Evolutionary conservation across 148 eudicot genomes (phyloP), one percentile per base, ranked within the genome.

Genomic region (Salicornia ramosissima): DNA sequence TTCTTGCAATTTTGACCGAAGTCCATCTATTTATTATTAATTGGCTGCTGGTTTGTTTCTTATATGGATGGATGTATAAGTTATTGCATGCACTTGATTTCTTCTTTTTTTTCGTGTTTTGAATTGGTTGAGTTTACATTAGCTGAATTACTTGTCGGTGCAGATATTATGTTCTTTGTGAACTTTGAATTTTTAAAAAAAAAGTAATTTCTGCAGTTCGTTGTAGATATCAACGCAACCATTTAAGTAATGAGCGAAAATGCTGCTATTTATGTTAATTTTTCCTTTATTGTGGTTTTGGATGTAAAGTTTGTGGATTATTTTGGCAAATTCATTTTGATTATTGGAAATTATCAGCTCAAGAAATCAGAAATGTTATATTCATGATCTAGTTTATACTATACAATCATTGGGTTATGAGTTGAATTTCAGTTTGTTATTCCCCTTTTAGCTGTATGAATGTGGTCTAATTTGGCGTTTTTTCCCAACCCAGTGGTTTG

Each of bases 101-200:
- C n/a, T 29, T 43, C 59, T 26, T 1, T 26, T n/a, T 0, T n/a
- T 57, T 24, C 15, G 19, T 19, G 9, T 36, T 10, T 62, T 40
- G 2, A 36, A 19, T 70, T 42, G 40, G 26, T 65, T 73, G 26
- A 68, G 33, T 68, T 30, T 50, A 43, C 19, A 21, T 1, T 45
- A 7, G 15, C 6, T 60, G 15, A 63, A 58, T 28, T 70, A 31
- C 6, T 76, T 63, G 65, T 61, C 46, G 54, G 73, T 69, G 63
- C 52, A 15, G 2, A 10, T 21, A 3, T 2, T 3, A 34, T 62
- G 66, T 62, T 24, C n/a, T 59, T 33, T 36, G 66, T 39, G 46
- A 18, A n/a, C 29, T 61, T 46, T 55, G 26, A 42, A 69, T 34
- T 58, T 57, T n/a, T n/a, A n/a, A n/a, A n/a, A n/a, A n/a, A 12